phyloP scores from a whole-genome alignment of 306 rosid genomes.

The Cucurbita argyrosperma region DNA sequence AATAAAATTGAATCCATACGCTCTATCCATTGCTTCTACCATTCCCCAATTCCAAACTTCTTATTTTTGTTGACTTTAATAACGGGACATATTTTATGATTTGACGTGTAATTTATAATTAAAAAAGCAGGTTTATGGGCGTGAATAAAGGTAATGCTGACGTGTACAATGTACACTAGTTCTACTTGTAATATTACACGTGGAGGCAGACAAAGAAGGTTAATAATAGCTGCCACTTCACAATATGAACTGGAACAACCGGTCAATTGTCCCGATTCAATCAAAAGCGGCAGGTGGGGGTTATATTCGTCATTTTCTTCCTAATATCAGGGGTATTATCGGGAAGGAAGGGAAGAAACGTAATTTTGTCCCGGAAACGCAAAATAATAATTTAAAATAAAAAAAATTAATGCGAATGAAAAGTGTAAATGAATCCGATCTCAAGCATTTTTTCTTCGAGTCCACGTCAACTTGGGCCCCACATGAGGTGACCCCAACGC shows the following conservation, averaged over 20 bases:
- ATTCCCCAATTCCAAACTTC: too few relatives aligned
- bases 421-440: constrained; percentile 7
- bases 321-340: background rate
- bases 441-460: constrained; percentile 3
- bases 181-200: background rate
- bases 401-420: background rate
- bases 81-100: too few relatives aligned
- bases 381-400: background rate
- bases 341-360: background rate
- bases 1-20: too few relatives aligned
- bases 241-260: background rate
- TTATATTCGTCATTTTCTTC: background rate
- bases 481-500: constrained; percentile 1
- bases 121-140: background rate
- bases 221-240: background rate
- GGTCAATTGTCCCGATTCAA: background rate
- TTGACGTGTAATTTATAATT: too few relatives aligned
- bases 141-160: background rate
- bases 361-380: background rate
- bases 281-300: background rate
- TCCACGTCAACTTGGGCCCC: constrained; percentile 27
- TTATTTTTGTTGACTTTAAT: too few relatives aligned
- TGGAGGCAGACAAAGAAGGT: background rate
- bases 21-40: too few relatives aligned
- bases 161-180: background rate